phyloP scores from a whole-genome alignment of 225 moss, liverwort and hornwort genomes.

The Bryoerythrophyllum caledonicum region DNA sequence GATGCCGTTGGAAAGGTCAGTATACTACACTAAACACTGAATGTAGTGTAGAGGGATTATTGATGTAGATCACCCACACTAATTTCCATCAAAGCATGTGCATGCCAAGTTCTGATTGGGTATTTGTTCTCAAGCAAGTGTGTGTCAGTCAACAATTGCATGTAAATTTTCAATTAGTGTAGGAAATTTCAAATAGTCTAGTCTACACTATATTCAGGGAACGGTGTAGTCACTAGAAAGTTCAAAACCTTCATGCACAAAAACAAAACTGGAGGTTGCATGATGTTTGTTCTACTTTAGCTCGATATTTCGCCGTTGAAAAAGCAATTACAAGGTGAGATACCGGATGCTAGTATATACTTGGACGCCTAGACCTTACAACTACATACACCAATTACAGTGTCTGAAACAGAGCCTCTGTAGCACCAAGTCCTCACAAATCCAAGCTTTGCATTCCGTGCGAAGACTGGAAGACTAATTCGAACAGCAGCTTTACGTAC shows the following conservation, averaged over 20 bases:
- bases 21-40: no score
- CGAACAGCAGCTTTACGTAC: conserved; percentile 6
- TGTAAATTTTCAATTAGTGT: no score
- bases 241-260: neutral
- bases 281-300: neutral
- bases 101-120: no score
- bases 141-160: no score
- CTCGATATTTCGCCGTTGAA: neutral
- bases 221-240: no score
- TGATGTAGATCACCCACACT: no score
- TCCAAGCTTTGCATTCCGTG: conserved; percentile 5
- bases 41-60: no score
- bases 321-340: conserved; percentile 1
- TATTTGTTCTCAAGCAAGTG: no score
- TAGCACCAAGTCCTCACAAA: neutral
- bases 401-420: neutral
- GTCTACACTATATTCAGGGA: no score
- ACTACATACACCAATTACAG: neutral
- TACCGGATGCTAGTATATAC: neutral
- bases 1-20: no score
- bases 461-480: neutral
- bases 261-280: neutral
- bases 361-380: neutral
- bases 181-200: no score
- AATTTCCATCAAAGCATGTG: no score